These are phyloP conservation scores for Plasmodium malariae DNA, from an alignment of 169 alveolate genomes.

Conservation along the genomic window DNA sequence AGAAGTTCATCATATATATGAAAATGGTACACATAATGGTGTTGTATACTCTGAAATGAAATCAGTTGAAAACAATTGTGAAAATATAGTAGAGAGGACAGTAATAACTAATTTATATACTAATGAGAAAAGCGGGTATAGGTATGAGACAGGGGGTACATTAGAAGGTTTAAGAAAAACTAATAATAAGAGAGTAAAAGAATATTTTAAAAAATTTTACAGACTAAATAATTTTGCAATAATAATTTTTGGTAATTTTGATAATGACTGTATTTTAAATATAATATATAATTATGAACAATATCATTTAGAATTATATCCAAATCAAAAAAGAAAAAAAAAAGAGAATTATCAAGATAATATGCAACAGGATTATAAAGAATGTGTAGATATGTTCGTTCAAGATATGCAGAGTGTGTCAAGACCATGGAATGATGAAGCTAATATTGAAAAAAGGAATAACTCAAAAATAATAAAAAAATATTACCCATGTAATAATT, in stretches of 20 bases:
- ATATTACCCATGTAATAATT: constrained; percentile 82
- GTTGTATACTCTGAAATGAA: constrained; percentile 86
- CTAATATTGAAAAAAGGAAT: constrained; percentile 54
- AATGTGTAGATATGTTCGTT: constrained; percentile 21
- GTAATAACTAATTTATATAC: constrained; percentile 78
- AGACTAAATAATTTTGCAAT: constrained; percentile 80
- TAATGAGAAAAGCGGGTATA: constrained; percentile 79
- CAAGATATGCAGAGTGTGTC: constrained; percentile 25
- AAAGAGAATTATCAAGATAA: constrained; percentile 12
- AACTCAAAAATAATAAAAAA: constrained; percentile 52
- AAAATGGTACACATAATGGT: constrained; percentile 85
- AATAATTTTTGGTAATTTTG: constrained; percentile 79
- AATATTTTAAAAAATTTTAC: constrained; percentile 80
- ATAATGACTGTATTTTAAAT: constrained; percentile 40
- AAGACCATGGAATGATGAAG: constrained; percentile 77
- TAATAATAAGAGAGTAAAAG: constrained; percentile 77
- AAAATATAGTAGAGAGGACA: constrained; percentile 67
- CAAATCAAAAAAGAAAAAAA: constrained; percentile 24
- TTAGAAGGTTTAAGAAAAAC: constrained; percentile 81
- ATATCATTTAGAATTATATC: constrained; percentile 34
- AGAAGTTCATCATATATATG: constrained; percentile 89
- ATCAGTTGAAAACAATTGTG: constrained; percentile 79
- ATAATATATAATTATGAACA: constrained; percentile 33
- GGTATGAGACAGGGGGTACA: constrained; percentile 81
- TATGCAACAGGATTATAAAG: neutral